Conservation (phyloP, 139 green algal genomes). For the Zygnema cylindricum region DNA sequence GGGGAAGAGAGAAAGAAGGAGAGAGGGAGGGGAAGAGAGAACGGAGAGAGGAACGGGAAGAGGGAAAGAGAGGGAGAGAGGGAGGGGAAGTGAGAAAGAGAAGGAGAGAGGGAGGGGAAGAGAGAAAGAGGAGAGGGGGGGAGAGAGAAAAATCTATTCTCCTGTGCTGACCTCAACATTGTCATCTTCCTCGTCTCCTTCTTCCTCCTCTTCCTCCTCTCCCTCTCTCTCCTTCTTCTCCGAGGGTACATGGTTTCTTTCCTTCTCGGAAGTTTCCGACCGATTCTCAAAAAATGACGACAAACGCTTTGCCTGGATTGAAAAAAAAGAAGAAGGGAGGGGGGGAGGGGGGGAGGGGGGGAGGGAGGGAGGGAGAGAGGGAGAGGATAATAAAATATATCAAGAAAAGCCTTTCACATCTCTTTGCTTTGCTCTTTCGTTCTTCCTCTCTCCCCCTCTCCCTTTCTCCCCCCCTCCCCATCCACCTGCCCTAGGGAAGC, state of each 20-base stretch:
- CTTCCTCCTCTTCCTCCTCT: background rate
- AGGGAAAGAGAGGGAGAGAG: background rate
- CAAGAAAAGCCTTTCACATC: background rate
- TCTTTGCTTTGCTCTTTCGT: too few relatives aligned
- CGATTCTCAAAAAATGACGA: background rate
- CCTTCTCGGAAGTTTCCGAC: background rate
- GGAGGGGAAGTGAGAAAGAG: too few relatives aligned
- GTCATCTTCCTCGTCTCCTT: background rate
- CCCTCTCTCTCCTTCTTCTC: background rate
- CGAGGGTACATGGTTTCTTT: background rate
- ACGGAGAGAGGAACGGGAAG: too few relatives aligned
- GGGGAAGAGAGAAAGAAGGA: background rate
- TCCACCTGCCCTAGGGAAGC: too few relatives aligned
- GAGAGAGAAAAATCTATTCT: too few relatives aligned
- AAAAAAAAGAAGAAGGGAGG: conserved; percentile 6
- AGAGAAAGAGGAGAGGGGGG: background rate
- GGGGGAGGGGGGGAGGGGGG: background rate
- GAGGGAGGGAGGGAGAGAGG: background rate
- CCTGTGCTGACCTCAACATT: too few relatives aligned
- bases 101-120: background rate
- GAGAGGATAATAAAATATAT: background rate
- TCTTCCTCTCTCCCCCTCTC: too few relatives aligned
- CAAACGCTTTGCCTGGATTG: background rate
- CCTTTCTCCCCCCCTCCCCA: too few relatives aligned
- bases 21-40: background rate